Evolutionary conservation across 2,329 filamentous ascomycete species (phyloP), one percentile per base, ranked within the genome.

Genomic region (Fusarium continuum): DNA sequence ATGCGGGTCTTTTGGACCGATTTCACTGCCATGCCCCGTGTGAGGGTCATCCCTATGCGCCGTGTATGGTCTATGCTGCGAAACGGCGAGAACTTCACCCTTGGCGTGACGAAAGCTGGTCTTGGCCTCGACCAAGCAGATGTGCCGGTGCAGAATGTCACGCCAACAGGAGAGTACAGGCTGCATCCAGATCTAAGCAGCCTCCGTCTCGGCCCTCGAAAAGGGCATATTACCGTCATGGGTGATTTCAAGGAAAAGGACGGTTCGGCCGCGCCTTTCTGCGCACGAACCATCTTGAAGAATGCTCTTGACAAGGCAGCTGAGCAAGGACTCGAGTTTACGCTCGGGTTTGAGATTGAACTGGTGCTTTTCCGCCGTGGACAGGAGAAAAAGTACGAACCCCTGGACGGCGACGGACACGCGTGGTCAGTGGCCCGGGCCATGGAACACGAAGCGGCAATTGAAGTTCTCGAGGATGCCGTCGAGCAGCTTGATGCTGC

Each of bases 321-420:
- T 10, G 67, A 75, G 3, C 78, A 85, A 31, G 79, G 81, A 2
- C 78, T 92, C 3, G 75, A 80, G 4, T 86, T 93, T 41, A 79
- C 88, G 0, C 75, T 92, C 14, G 92, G 92, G 0, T 96, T 95
- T 65, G 92, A 96, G 74, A 86, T 96, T 34, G 92, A 96, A 74
- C 85, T 95, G 9, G 82, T 91, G 2, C 88, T 96, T 63, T 79
- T 94, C 64, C 81, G 82, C 34, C 81, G 82, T 2, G 53, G 49
- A 6, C 58, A 64, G 1, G 62, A 71, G 3, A 73, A 75, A 5
- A 69, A 73, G n/a, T 79, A 76, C 34, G 74, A 76, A 8, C 70
- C 76, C 1, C 80, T 89, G 1, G 72, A 82, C n/a, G 83, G 83
- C 8, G 80, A 82, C 39, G 87, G 86, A 2, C 91, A 94, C 68